Base-by-base conservation (phyloP, 1,284 basidiomycete genomes). In the Phellinidium pouzarii region DNA sequence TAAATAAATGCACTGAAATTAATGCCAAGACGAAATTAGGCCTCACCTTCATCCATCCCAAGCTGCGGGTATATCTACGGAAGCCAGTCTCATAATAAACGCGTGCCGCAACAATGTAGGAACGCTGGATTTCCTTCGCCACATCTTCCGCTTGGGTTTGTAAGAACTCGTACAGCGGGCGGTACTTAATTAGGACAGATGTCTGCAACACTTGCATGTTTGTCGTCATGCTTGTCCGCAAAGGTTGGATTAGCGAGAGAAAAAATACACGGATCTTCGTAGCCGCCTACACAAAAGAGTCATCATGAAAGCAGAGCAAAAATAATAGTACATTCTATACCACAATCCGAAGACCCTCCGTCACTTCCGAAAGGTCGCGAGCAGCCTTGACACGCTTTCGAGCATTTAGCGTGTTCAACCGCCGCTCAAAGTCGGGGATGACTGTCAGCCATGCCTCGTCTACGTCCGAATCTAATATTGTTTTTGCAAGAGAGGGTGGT, bases 21-120 rank as follows among this genome's bases (percentile, higher is more conserved):
- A 3, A 34, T 34, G 3, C 7, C 11, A 8, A 34, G 7, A 8
- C 14, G 14, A 34, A 14, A 54, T 63, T 48, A 37, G 51, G 54
- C 64, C 46, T n/a, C 46, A 87, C 84, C 75, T 87, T 88, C 44
- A 96, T 77, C 67, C 76, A 82, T 22, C 82, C 79, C 43, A 98
- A 71, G 60, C 84, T 87, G 27, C 96, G 76, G 25, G 85, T 78
- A 65, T 99, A 99, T 45, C 96, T 74, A 54, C 96, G 74, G 64
- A 99, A 94, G 0, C 88, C 92, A 14, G 96, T 98, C 69, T 99
- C 96, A 59, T 94, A 98, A 66, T 97, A 99, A 17, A 91, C 79
- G 19, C 94, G 79, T 3, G 91, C 88, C 9, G 89, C 83, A 42
- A 79, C 80, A 27, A 89, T 73, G 65, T 99, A 99, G 3, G 89